These are phyloP conservation scores for Eremothecium gossypii DNA, from an alignment of 1,139 yeast species.

Conservation along the genomic window DNA sequence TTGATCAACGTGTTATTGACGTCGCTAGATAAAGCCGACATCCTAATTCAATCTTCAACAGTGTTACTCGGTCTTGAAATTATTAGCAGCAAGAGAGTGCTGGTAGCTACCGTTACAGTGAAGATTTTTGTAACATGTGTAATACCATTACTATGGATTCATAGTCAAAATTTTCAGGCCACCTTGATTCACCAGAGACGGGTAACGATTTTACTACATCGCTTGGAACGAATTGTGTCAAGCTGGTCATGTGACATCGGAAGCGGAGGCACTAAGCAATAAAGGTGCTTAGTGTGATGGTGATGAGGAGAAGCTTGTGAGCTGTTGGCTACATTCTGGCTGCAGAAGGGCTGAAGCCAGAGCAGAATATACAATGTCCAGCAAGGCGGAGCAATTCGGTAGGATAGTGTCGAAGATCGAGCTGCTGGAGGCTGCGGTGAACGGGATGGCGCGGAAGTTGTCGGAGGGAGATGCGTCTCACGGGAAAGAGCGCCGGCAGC, in stretches of 20 bases:
- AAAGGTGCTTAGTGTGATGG: too few species aligned
- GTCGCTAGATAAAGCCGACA: constrained; percentile 58
- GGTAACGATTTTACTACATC: too few species aligned
- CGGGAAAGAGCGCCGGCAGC: not conserved
- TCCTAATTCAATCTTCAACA: constrained; percentile 14
- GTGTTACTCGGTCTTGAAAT: not conserved
- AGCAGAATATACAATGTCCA: constrained; percentile 1
- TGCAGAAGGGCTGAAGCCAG: too few species aligned
- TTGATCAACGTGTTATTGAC: constrained; percentile 46
- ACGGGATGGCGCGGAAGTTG: constrained; percentile 1
- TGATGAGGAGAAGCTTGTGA: too few species aligned
- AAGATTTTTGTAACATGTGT: constrained; percentile 1
- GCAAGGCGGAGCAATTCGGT: constrained; percentile 6
- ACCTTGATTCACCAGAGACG: not conserved
- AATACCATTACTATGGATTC: not conserved
- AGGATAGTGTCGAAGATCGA: constrained; percentile 6
- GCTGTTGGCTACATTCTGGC: too few species aligned
- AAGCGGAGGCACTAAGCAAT: too few species aligned
- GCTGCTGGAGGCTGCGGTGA: constrained; percentile 3
- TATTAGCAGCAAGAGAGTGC: not conserved
- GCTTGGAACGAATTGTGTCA: too few species aligned
- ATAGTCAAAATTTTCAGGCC: not conserved
- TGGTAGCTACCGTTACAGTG: not conserved
- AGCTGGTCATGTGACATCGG: too few species aligned
- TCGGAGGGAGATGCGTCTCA: not conserved